Conservation (phyloP, 208 protist genomes). For the Acanthamoeba polyphaga region DNA sequence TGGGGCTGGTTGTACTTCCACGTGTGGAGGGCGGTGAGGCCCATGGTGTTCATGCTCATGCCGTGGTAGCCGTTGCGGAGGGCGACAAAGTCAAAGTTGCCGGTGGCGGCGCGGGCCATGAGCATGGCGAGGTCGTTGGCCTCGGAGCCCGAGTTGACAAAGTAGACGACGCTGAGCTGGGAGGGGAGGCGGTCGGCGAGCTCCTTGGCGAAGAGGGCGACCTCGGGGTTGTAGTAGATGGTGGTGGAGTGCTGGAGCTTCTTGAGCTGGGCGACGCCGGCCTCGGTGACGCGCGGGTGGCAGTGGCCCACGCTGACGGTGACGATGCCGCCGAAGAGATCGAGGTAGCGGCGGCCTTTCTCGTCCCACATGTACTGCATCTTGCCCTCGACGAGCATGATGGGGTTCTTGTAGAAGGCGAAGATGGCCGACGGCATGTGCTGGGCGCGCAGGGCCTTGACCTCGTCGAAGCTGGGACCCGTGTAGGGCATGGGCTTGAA, state of each 20-base stretch:
- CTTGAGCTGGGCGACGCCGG: constrained; percentile 85
- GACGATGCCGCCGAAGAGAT: constrained; percentile 79
- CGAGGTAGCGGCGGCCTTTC: constrained; percentile 79
- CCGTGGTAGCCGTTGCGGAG: constrained; percentile 90
- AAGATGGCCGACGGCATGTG: constrained; percentile 79
- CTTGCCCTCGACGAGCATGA: constrained; percentile 84
- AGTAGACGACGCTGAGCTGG: constrained; percentile 84
- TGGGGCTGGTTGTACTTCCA: constrained; percentile 84
- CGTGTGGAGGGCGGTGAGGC: constrained; percentile 81
- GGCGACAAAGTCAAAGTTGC: constrained; percentile 80
- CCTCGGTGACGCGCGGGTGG: constrained; percentile 87
- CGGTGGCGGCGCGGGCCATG: constrained; percentile 85
- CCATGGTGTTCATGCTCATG: constrained; percentile 80
- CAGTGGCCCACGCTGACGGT: constrained; percentile 89
- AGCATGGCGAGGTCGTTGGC: constrained; percentile 92
- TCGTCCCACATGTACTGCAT: constrained; percentile 88
- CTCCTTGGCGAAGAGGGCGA: constrained; percentile 82
- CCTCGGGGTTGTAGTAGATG: constrained; percentile 84
- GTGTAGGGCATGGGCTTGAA: constrained; percentile 59
- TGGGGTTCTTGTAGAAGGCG: constrained; percentile 84
- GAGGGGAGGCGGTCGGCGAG: constrained; percentile 82
- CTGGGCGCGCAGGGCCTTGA: constrained; percentile 46
- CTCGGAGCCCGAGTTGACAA: constrained; percentile 92
- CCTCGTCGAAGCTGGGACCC: constrained; percentile 63
- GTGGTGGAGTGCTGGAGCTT: constrained; percentile 88